Conservation (phyloP, 306 rosid species). For the Cucurbita moschata region DNA sequence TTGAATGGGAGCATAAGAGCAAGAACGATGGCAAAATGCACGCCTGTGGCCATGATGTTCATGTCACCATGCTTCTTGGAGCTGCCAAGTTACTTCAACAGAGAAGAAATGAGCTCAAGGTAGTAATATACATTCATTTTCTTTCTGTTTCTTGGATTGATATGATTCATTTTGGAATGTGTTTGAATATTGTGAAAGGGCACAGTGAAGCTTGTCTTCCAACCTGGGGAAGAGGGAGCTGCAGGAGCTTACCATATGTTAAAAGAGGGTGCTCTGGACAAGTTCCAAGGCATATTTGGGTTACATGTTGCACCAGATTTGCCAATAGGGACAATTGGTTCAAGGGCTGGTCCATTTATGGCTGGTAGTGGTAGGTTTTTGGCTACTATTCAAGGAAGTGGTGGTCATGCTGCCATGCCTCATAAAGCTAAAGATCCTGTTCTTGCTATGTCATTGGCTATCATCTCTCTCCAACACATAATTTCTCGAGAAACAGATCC, state of each 20-base stretch:
- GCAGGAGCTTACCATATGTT: conserved; percentile 42
- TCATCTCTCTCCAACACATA: conserved; percentile 40
- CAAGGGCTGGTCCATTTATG: conserved; percentile 36
- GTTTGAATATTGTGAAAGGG: conserved; percentile 18
- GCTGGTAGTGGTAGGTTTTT: conserved; percentile 31
- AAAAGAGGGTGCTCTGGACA: conserved; percentile 36
- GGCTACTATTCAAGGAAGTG: conserved; percentile 22
- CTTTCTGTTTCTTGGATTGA: not conserved
- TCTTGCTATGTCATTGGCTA: conserved; percentile 25
- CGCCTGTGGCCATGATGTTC: conserved; percentile 56
- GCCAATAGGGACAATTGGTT: conserved; percentile 24
- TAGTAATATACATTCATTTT: not conserved
- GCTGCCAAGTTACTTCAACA: conserved; percentile 45
- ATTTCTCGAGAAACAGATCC: conserved; percentile 47
- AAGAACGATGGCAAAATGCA: conserved; percentile 43
- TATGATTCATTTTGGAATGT: not conserved
- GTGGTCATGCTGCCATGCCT: conserved; percentile 30
- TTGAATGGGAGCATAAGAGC: conserved; percentile 57
- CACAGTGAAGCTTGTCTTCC: conserved; percentile 53
- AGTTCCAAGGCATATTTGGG: conserved; percentile 33
- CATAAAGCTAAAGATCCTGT: conserved; percentile 29
- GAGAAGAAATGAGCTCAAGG: conserved; percentile 28
- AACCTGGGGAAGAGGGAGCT: conserved; percentile 45
- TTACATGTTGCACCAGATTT: conserved; percentile 25
- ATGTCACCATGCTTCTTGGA: conserved; percentile 49